Evolutionary conservation across 345 rosid genomes (phyloP).

Genomic region (Sonneratia caseolaris): DNA sequence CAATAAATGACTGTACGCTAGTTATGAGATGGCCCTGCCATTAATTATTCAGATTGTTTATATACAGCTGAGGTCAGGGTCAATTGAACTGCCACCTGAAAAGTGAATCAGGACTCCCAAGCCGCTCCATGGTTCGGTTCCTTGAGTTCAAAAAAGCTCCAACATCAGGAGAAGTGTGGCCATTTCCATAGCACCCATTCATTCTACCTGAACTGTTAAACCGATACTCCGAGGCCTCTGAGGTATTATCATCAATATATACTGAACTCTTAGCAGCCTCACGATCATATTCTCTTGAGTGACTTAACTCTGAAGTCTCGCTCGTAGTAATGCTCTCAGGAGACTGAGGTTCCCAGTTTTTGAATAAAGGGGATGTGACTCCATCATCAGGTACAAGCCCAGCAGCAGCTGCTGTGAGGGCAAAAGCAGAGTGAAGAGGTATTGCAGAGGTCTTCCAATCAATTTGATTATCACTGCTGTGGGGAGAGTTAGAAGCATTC

Average conservation of each 20-base stretch:
- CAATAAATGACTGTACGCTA: not conserved
- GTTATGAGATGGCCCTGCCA: not conserved
- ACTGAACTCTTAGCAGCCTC: slow-evolving; percentile 37
- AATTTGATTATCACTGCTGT: slow-evolving; percentile 21
- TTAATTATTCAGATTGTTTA: not conserved
- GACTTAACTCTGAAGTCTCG: slow-evolving; percentile 64
- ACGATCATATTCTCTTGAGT: slow-evolving; percentile 46
- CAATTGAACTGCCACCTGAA: slow-evolving; percentile 49
- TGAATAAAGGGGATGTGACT: slow-evolving; percentile 35
- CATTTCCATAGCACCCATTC: slow-evolving; percentile 40
- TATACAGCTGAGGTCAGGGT: not conserved
- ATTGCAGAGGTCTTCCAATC: slow-evolving; percentile 84
- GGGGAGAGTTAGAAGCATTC: slow-evolving; percentile 22
- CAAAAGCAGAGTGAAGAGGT: slow-evolving; percentile 60
- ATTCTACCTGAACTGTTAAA: slow-evolving; percentile 46
- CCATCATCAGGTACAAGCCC: slow-evolving; percentile 60
- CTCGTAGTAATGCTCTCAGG: slow-evolving; percentile 50
- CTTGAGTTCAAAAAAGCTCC: slow-evolving; percentile 27
- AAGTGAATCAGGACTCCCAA: slow-evolving; percentile 62
- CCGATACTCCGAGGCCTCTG: slow-evolving; percentile 55
- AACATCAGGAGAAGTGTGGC: slow-evolving; percentile 58
- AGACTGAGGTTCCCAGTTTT: slow-evolving; percentile 44
- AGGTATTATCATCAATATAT: slow-evolving; percentile 49
- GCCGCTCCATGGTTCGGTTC: slow-evolving; percentile 38
- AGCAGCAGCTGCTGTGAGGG: slow-evolving; percentile 77